Evolutionary conservation across 1,284 basidiomycete genomes (phyloP).

Genomic region (Trametes pubescens): DNA sequence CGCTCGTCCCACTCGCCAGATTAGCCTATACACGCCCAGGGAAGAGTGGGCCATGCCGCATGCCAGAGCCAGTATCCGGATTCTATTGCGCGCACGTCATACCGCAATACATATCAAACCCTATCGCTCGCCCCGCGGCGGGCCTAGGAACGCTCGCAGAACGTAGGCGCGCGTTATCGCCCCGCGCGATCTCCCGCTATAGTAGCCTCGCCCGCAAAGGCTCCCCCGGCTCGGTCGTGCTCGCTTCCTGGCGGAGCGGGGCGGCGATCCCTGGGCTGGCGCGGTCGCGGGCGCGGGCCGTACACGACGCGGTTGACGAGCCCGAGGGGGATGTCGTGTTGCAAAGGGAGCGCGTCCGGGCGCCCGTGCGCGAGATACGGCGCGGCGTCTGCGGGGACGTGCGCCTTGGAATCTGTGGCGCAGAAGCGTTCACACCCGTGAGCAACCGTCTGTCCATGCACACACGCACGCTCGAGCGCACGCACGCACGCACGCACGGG

Average conservation of each 20-base stretch:
- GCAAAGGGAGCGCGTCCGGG: conserved; percentile 60
- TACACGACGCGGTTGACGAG: conserved; percentile 70
- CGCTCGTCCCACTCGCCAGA: conserved; percentile 13
- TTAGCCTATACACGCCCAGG: conserved; percentile 22
- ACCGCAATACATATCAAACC: conserved; percentile 33
- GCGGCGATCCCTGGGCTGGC: background rate
- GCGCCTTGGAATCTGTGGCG: conserved; percentile 60
- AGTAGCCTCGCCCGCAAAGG: background rate
- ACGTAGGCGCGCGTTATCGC: conserved; percentile 29
- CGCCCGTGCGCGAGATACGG: conserved; percentile 59
- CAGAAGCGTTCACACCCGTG: conserved; percentile 21
- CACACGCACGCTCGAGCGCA: no score
- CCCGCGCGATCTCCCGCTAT: conserved; percentile 14
- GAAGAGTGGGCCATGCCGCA: no score
- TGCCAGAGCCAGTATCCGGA: no score
- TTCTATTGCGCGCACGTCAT: conserved; percentile 31
- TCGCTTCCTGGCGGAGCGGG: background rate
- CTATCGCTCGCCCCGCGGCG: conserved; percentile 26
- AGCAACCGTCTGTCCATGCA: background rate
- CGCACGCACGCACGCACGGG: no score
- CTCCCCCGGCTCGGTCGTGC: conserved; percentile 5
- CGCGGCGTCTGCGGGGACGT: conserved; percentile 48
- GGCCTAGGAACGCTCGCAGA: no score
- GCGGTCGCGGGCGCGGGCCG: conserved; percentile 24
- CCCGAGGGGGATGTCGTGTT: conserved; percentile 85